Base-by-base conservation (phyloP, 805 yeast genomes). In the Starmerella kuoi region DNA sequence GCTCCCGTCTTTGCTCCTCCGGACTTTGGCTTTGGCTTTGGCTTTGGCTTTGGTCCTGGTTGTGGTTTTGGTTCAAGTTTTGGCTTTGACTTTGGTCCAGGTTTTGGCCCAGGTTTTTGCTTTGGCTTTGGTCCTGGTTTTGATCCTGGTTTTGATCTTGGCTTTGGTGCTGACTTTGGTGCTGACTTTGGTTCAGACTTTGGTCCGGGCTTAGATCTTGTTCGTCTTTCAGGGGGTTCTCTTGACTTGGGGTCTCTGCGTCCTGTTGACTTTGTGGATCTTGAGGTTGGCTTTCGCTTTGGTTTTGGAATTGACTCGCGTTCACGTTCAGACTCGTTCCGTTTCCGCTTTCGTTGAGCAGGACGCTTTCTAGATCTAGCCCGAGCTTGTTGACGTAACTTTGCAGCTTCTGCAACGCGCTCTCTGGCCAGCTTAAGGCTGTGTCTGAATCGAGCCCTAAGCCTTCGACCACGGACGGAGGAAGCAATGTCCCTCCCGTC, bases 401-500 rank as follows among this genome's bases (percentile, higher is more conserved):
- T 30, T 31, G 36, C 33, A 46, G 36, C 36, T 27, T 37, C 40
- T 44, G 42, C 35, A 38, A 21, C 25, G 49, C 47, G 28, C 27
- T 38, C 37, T 41, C 47, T 39, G 46, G 51, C 63, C 67, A 61
- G 40, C 48, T 80, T 42, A 68, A 74, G 54, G 76, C 79, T 57
- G 84, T 94, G 48, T 75, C 76, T 12, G 51, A 48, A 31, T 55
- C 57, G 8, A 87, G 79, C 17, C 94, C 94, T 36, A 91, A 68
- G 0, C 95, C 96, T 48, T 82, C 93, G 8, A 91, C 76, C 27
- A 81, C 70, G 20, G 76, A 73, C 48, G 83, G 88, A 2, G 97
- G 95, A 38, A 88, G 68, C 31, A 83, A 70, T 1, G 88, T 88
- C 25, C 88, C 82, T 52, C 86, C 94, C 2, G 97, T 86, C 64